Evolutionary conservation across 495 filamentous ascomycete species (phyloP), one percentile per base, ranked within the genome.

Genomic region (Bombardia bombarda): DNA sequence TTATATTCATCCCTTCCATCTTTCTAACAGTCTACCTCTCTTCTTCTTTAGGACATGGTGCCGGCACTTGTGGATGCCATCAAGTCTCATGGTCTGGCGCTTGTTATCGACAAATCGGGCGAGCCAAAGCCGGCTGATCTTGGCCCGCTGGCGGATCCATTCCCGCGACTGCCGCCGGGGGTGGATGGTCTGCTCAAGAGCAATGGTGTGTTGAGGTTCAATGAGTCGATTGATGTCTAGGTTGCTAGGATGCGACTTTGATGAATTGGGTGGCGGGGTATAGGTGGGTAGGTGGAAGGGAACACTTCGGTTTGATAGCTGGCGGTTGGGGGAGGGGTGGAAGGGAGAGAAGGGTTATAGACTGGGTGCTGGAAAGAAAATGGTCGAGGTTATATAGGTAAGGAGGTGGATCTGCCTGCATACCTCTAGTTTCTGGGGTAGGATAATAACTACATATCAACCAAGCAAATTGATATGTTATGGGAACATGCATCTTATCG

Each of bases 181-280:
- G 82, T 96, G 34, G 92, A 98, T 63, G 92, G 92, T 12, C 65
- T 92, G 45, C 68, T 97, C 50, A 86, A 77, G 65, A 77, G 76
- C 34, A 86, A 94, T 54, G 92, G 90, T 3, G 81, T 97, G 39
- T 66, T 98, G 55, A 72, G 82, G 59, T 98, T 98, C 58, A 90
- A 90, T 61, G 89, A 94, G 63, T 87, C 79, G 54, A 89, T 98
- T 65, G 90, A 95, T 50, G 90, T 96, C 74, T 98, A 70, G n/a
- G n/a, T n/a, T n/a, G n/a, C n/a, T n/a, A n/a, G n/a, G n/a, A n/a
- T n/a, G n/a, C n/a, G n/a, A n/a, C n/a, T n/a, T n/a, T n/a, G n/a
- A n/a, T n/a, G n/a, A n/a, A n/a, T n/a, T n/a, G n/a, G n/a, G n/a
- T n/a, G n/a, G 32, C 8, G 6, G 32, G 14, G 32, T 7, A 33